Conservation (phyloP, 2,329 filamentous ascomycete genomes). For the Cordyceps cicadae region DNA sequence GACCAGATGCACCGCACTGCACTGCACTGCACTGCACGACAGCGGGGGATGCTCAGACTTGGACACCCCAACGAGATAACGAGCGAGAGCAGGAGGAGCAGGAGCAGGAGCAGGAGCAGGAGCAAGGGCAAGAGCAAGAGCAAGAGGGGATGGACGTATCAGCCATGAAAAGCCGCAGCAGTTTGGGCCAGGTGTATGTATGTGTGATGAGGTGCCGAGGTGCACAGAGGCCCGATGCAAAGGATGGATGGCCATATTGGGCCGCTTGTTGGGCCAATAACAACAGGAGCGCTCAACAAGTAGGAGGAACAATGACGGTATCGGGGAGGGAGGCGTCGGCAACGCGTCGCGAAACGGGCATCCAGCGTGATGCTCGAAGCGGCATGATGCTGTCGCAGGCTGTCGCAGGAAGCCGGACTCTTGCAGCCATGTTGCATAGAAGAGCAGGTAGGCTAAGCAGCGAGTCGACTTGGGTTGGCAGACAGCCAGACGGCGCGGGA, state of each 20-base stretch:
- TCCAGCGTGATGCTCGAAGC: background rate
- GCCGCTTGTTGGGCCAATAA: conserved; percentile 10
- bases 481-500: no score
- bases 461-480: background rate
- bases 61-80: background rate
- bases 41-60: background rate
- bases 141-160: background rate
- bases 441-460: background rate
- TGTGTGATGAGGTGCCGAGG: background rate
- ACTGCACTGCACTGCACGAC: background rate
- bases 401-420: background rate
- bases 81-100: no score
- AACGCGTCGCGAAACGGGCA: background rate
- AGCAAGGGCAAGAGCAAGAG: background rate
- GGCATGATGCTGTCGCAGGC: background rate
- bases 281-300: background rate
- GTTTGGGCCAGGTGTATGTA: background rate
- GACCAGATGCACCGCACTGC: no score
- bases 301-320: background rate
- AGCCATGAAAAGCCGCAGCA: background rate
- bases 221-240: background rate
- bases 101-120: no score
- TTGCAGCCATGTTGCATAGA: background rate
- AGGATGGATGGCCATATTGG: conserved; percentile 4
- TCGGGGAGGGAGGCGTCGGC: background rate